Percentiles rank a stretch among this genome's conserved stretches.
Conservation (phyloP, 768 basidiomycete genomes). For the Termitomyces sp. region DNA sequence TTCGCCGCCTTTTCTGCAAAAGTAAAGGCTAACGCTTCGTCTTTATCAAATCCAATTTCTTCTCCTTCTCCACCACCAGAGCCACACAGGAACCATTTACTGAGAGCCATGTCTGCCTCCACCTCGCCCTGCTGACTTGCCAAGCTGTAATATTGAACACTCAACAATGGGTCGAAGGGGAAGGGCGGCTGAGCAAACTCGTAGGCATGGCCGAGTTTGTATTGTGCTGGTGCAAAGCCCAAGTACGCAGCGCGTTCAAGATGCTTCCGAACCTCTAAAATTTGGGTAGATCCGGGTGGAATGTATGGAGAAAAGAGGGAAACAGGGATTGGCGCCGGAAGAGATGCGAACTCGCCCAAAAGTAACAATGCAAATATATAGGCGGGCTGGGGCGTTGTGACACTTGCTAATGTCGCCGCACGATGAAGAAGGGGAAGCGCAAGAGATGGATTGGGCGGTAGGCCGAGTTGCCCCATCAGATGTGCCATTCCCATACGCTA, state of each 20-base stretch:
- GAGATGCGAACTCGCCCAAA: slow-evolving; percentile 76
- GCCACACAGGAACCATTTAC: slow-evolving; percentile 97
- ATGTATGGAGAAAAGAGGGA: slow-evolving; percentile 53
- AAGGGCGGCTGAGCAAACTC: slow-evolving; percentile 87
- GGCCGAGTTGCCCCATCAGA: slow-evolving; percentile 80
- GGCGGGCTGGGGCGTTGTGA: slow-evolving; percentile 81
- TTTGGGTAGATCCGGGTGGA: slow-evolving; percentile 42
- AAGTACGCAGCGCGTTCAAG: slow-evolving; percentile 86
- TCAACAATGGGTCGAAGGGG: slow-evolving; percentile 83
- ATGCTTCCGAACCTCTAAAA: slow-evolving; percentile 67
- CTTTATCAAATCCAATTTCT: slow-evolving; percentile 71
- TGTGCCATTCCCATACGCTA: slow-evolving; percentile 95
- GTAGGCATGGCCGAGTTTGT: slow-evolving; percentile 89
- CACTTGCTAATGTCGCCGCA: slow-evolving; percentile 71
- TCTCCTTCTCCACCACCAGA: slow-evolving; percentile 34
- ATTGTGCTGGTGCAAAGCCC: slow-evolving; percentile 82
- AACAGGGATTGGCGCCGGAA: slow-evolving; percentile 44
- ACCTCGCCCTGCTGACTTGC: slow-evolving; percentile 83
- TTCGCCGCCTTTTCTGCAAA: slow-evolving; percentile 87
- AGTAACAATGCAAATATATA: slow-evolving; percentile 89
- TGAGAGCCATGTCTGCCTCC: slow-evolving; percentile 95
- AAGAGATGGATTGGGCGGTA: slow-evolving; percentile 44
- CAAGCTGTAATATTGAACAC: slow-evolving; percentile 85
- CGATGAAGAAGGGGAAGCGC: slow-evolving; percentile 74
- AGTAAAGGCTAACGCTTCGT: slow-evolving; percentile 78